Percentiles rank a stretch among this genome's conserved stretches.
Conservation (phyloP, 805 yeast genomes). For the Yamadazyma kitorensis region DNA sequence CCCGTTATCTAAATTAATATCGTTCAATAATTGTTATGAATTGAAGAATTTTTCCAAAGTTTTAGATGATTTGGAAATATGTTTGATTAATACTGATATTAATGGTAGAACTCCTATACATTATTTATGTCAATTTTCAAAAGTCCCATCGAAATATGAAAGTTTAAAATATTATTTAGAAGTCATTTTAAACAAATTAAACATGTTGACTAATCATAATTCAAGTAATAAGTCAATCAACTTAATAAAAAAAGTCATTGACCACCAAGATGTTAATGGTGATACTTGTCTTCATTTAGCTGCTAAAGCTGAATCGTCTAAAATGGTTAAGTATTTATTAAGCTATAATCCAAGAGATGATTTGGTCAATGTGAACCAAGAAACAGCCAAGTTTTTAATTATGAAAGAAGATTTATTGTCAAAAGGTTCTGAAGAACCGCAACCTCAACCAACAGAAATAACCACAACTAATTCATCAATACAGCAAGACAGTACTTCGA, state of each 20-base stretch:
- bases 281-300: constrained; percentile 86
- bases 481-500: neutral
- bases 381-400: constrained; percentile 43
- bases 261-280: constrained; percentile 79
- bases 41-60: constrained; percentile 76
- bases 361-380: constrained; percentile 38
- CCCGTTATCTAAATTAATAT: constrained; percentile 79
- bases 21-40: constrained; percentile 85
- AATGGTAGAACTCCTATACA: constrained; percentile 79
- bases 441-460: no score
- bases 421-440: constrained; percentile 7
- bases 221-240: constrained; percentile 49
- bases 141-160: constrained; percentile 64
- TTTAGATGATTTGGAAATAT: constrained; percentile 70
- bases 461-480: neutral
- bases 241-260: constrained; percentile 57
- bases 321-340: constrained; percentile 74
- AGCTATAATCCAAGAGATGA: constrained; percentile 80
- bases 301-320: constrained; percentile 59
- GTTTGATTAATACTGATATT: constrained; percentile 74
- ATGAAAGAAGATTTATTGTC: constrained; percentile 34
- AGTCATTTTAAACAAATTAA: constrained; percentile 67
- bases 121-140: constrained; percentile 72
- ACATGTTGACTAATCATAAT: constrained; percentile 38
- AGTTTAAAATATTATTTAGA: constrained; percentile 84